Evolutionary conservation across 176 grass and related monocot genomes (phyloP).

Genomic region (Metroxylon sagu): DNA sequence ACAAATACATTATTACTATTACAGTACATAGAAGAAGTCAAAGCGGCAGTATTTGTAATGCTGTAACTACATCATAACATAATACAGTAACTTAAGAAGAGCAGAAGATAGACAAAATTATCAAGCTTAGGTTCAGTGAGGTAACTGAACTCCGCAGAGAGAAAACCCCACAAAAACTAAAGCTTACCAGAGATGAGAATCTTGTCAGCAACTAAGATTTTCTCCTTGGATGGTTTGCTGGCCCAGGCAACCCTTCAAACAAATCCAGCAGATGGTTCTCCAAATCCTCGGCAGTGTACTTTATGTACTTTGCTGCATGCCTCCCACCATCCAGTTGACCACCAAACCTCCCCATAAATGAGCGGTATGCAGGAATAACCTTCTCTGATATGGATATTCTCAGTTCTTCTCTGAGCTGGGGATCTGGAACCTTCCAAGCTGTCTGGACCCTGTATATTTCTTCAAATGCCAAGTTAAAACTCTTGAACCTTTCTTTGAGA

Average conservation of each 20-base stretch:
- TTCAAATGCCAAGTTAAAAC: conserved; percentile 87
- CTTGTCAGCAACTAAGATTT: conserved; percentile 22
- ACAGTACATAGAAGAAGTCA: too few relatives aligned
- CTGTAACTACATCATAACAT: too few relatives aligned
- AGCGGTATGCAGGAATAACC: conserved; percentile 88
- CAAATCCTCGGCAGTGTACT: conserved; percentile 79
- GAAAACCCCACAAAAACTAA: neutral
- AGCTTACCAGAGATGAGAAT: conserved; percentile 2
- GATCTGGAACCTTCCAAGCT: conserved; percentile 84
- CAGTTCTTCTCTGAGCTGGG: conserved; percentile 81
- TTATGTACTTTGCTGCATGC: conserved; percentile 61
- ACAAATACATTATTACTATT: too few relatives aligned
- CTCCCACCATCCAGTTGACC: conserved; percentile 66
- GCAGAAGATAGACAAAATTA: neutral
- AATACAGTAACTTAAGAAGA: neutral
- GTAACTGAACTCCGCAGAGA: conserved; percentile 1
- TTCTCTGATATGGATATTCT: conserved; percentile 95
- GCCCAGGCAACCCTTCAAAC: conserved; percentile 72
- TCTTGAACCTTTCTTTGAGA: conserved; percentile 85
- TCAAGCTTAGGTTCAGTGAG: conserved; percentile 6
- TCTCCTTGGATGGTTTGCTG: conserved; percentile 57
- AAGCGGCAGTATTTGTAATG: too few relatives aligned
- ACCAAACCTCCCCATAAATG: conserved; percentile 82
- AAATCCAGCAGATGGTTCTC: conserved; percentile 72
- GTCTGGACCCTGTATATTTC: conserved; percentile 83